These are phyloP conservation scores for Fusarium tricinctum DNA, from an alignment of 2,329 filamentous ascomycete genomes.

Conservation along the genomic window DNA sequence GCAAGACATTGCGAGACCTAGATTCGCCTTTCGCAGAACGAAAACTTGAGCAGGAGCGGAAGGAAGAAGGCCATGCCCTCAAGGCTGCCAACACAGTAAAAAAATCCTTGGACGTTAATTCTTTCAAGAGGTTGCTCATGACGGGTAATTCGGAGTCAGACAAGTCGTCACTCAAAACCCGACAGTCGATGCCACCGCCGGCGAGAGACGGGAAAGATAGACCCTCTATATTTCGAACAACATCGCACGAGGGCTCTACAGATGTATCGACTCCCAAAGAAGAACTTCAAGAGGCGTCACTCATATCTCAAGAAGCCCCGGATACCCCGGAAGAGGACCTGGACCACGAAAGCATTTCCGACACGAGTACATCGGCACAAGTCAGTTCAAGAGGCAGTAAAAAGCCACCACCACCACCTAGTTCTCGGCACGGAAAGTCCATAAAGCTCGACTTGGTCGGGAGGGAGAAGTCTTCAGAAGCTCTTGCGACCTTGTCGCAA, in stretches of 20 bases:
- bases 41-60: conserved; percentile 51
- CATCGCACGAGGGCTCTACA: conserved; percentile 36
- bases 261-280: conserved; percentile 21
- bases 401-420: conserved; percentile 78
- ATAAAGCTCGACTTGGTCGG: conserved; percentile 67
- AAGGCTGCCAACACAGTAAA: conserved; percentile 54
- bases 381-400: conserved; percentile 61
- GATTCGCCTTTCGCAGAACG: conserved; percentile 57
- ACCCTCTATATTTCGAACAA: conserved; percentile 34
- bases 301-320: conserved; percentile 42
- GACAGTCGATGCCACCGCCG: conserved; percentile 24
- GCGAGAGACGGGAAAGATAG: conserved; percentile 27
- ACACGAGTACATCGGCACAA: conserved; percentile 49
- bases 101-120: conserved; percentile 78
- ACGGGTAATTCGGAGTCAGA: conserved; percentile 71
- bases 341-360: conserved; percentile 45
- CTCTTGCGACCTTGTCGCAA: conserved; percentile 36
- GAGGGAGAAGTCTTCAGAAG: conserved; percentile 46
- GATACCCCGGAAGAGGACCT: conserved; percentile 45
- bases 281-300: conserved; percentile 40
- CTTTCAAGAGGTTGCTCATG: conserved; percentile 81
- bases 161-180: conserved; percentile 16
- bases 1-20: conserved; percentile 67
- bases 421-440: conserved; percentile 82
- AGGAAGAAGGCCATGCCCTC: conserved; percentile 52